phyloP scores from a whole-genome alignment of 495 filamentous ascomycete species.

The Aspergillus sclerotiicarbonarius region DNA sequence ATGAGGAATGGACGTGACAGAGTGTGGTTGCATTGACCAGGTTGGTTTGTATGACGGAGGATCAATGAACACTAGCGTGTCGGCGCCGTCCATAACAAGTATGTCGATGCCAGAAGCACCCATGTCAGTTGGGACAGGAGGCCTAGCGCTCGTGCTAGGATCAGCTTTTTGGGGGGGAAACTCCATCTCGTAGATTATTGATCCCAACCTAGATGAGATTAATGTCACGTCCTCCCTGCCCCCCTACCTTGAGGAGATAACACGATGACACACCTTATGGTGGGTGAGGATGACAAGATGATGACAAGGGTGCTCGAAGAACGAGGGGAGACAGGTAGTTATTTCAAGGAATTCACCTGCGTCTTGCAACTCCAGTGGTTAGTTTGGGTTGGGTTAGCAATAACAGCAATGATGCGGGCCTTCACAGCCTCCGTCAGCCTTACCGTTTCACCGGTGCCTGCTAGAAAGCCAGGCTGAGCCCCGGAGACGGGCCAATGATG shows the following conservation, averaged over 20 bases:
- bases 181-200: not conserved
- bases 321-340: too few relatives aligned
- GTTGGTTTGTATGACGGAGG: slow-evolving; percentile 28
- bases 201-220: too few relatives aligned
- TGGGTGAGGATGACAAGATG: too few relatives aligned
- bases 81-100: slow-evolving; percentile 37
- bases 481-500: not conserved
- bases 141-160: not conserved
- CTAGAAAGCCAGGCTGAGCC: not conserved
- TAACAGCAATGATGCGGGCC: too few relatives aligned
- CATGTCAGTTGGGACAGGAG: not conserved
- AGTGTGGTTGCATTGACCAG: slow-evolving; percentile 20
- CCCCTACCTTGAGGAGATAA: too few relatives aligned
- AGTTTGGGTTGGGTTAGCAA: too few relatives aligned
- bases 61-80: slow-evolving; percentile 58
- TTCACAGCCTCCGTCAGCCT: not conserved
- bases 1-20: slow-evolving; percentile 32
- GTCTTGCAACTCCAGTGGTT: too few relatives aligned
- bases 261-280: too few relatives aligned
- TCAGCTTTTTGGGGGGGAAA: not conserved
- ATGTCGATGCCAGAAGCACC: slow-evolving; percentile 10
- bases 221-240: too few relatives aligned
- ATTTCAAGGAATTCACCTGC: too few relatives aligned
- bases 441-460: not conserved
- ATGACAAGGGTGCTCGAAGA: too few relatives aligned